Evolutionary conservation across 2,329 filamentous ascomycete genomes (phyloP), one percentile per base, ranked within the genome.

Genomic region (Beauveria pseudobassiana): DNA sequence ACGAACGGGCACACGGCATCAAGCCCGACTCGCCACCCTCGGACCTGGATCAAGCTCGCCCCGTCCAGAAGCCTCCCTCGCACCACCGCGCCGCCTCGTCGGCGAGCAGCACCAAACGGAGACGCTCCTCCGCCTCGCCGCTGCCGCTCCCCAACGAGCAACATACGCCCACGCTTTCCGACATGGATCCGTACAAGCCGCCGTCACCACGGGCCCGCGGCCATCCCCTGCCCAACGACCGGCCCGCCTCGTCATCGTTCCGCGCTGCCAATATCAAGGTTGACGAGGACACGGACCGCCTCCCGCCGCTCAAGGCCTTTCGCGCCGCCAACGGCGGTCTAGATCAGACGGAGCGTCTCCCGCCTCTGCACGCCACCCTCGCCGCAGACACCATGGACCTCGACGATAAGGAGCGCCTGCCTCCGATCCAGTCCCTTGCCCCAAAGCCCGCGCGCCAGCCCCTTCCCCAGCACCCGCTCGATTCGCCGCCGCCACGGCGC

Each of bases 281-380:
- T 1, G 59, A 61, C 50, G 50, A 54, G 8, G 50, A 61, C 26
- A 22, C 49, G 40, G 59, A 61, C 18, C 50, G 59, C 20, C 53
- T 62, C n/a, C 60, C 53, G 40, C 54, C 60, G 12, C 53, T 62
- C 28, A 54, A 61, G n/a, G 50, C 42, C 10, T 61, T 61, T 16
- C 43, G 20, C 30, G 40, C 59, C 26, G 40, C 46, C 52, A 51
- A 50, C 45, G 46, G 40, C 26, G 46, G 40, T 16, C 46, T 22
- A 10, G 48, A 62, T 30, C 50, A 61, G 6, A n/a, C 34, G 24
- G 58, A 53, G 50, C 59, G 59, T 10, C 43, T 61, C 18, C 59
- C 59, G 30, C 51, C 59, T 8, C 42, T 61, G 40, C 50, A 54
- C 34, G 59, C 59, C 20, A 61, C 59, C 9, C 59, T 61, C 5